phyloP scores from a whole-genome alignment of 768 basidiomycete species.

The Cystofilobasidium ferigula region DNA sequence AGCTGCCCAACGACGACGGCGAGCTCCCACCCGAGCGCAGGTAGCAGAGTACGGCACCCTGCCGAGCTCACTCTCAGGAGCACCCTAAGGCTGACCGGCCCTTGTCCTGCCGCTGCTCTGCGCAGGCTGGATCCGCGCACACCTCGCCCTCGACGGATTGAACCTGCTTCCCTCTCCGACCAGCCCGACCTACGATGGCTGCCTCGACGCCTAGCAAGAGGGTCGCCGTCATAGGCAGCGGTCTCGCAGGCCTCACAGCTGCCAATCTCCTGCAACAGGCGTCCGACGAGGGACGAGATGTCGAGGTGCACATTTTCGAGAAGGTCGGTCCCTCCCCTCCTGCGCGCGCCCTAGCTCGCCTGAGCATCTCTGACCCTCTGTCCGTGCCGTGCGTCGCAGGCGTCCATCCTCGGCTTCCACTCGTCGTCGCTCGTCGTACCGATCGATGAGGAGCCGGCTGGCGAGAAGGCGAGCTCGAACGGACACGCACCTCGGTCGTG shows the following conservation, averaged over 20 bases:
- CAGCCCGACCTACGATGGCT: neutral
- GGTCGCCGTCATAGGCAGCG: conserved; percentile 60
- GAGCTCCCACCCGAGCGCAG: too few relatives aligned
- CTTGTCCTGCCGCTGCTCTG: too few relatives aligned
- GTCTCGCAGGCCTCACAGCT: conserved; percentile 61
- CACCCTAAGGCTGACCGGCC: too few relatives aligned
- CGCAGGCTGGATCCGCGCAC: too few relatives aligned
- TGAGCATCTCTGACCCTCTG: neutral
- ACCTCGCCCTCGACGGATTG: too few relatives aligned
- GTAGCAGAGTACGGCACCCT: too few relatives aligned
- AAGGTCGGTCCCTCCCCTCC: conserved; percentile 44
- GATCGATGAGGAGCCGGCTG: conserved; percentile 28
- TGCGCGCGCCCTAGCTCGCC: too few relatives aligned
- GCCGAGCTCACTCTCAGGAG: too few relatives aligned
- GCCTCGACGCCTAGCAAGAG: neutral
- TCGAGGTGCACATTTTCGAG: conserved; percentile 64
- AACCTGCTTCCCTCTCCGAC: neutral
- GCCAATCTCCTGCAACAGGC: conserved; percentile 48
- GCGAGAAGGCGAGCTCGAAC: conserved; percentile 32
- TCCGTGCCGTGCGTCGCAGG: too few relatives aligned
- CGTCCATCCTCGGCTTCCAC: conserved; percentile 56
- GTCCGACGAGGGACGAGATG: conserved; percentile 39
- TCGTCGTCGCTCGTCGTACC: conserved; percentile 42
- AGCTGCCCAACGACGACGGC: too few relatives aligned
- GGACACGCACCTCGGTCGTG: conserved; percentile 36